Base-by-base conservation (phyloP, 1,284 basidiomycete genomes). In the Sporisorium scitamineum region DNA sequence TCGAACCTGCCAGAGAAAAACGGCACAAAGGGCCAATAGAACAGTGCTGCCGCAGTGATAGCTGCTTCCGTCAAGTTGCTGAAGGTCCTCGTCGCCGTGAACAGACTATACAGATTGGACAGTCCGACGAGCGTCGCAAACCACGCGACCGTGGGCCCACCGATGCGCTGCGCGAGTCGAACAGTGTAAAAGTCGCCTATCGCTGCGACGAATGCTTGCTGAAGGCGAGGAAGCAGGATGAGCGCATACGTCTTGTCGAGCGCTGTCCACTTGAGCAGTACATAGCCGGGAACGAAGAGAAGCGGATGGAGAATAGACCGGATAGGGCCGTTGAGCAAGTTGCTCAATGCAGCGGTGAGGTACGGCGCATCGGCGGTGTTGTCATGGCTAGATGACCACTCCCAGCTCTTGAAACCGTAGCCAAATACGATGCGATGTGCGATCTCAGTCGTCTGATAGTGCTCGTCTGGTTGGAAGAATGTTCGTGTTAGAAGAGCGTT, bases 381-480 rank as follows among this genome's bases (percentile, higher is more conserved):
- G 1, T 8, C 31, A 27, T 29, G 7, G 31, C 54, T 39, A 18
- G 56, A 48, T 22, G 45, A 60, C 97, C 97, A 99, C 87, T 99
- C 97, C 97, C 97, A 99, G 29, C 95, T 97, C 41, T 94, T 88
- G 81, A 92, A 90, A 1, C 95, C 97, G 86, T 94, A 94, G 32
- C 94, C 94, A 85, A 94, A 99, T 60, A 96, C 93, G 48, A 92
- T 86, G 57, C 88, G 88, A 84, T 98, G 93, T 0, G 97, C 97
- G 31, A 94, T 92, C 85, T 99, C 97, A 45, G 97, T 89, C 10
- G 94, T 90, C 85, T 99, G 97, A 81, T 92, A 98, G 86, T 94
- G 97, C 87, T 99, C 97, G 86, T 99, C 97, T 2, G 97, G 96
- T 85, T 98, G 95, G 85, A 99, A 99, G 87, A 93, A 94, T 0